Conservation (phyloP, 768 basidiomycete genomes). For the Termitomyces sp. region DNA sequence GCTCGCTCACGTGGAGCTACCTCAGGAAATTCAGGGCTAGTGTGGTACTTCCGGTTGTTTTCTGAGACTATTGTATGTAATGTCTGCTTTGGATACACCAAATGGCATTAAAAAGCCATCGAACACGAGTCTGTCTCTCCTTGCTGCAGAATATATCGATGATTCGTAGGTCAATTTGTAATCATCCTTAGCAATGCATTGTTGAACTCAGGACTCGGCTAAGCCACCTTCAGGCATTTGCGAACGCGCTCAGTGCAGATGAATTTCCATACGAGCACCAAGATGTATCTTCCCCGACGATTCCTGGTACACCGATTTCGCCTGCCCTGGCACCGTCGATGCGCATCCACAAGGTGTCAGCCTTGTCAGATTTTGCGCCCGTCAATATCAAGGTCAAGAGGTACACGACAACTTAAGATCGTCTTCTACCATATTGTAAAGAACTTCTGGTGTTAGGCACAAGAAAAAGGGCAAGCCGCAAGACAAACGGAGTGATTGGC, state of each 20-base stretch:
- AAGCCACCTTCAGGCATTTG: slow-evolving; percentile 68
- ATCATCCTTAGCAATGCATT: not conserved
- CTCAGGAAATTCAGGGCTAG: no score
- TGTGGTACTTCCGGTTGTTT: not conserved
- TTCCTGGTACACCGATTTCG: slow-evolving; percentile 31
- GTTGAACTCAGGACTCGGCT: slow-evolving; percentile 4
- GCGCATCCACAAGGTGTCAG: slow-evolving; percentile 75
- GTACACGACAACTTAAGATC: slow-evolving; percentile 29
- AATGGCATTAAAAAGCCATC: not conserved
- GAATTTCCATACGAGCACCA: slow-evolving; percentile 38
- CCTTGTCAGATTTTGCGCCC: slow-evolving; percentile 85
- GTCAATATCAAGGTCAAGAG: slow-evolving; percentile 79
- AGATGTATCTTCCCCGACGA: slow-evolving; percentile 28
- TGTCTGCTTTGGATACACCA: not conserved
- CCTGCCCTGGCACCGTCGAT: slow-evolving; percentile 16
- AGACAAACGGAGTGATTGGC: slow-evolving; percentile 60
- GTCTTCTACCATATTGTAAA: not conserved
- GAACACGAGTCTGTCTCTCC: slow-evolving; percentile 20
- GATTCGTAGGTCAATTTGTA: slow-evolving; percentile 52
- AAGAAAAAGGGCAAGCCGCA: slow-evolving; percentile 36
- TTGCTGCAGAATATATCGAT: slow-evolving; percentile 59
- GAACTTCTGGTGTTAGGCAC: slow-evolving; percentile 12
- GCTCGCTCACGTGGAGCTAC: not conserved
- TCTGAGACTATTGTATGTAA: not conserved
- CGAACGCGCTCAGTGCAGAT: slow-evolving; percentile 61